Conservation (phyloP, 768 basidiomycete genomes). For the Suillus spraguei region DNA sequence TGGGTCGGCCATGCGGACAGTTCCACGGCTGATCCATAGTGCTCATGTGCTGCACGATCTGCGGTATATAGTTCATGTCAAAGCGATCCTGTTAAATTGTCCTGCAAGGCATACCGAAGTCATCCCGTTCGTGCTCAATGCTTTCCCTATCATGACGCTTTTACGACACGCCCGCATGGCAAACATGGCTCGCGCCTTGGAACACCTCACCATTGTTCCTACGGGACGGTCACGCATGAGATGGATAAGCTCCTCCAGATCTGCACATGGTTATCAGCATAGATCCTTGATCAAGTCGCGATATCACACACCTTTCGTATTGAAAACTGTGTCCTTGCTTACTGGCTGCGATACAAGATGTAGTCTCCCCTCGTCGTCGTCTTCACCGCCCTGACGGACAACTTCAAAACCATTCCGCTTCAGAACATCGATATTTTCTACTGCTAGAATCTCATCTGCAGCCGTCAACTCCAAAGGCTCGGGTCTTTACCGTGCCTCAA, state of each 20-base stretch:
- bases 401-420: conserved; percentile 91
- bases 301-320: conserved; percentile 69
- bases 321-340: conserved; percentile 90
- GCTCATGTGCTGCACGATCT: conserved; percentile 83
- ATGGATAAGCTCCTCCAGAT: conserved; percentile 91
- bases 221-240: conserved; percentile 76
- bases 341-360: conserved; percentile 82
- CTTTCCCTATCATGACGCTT: conserved; percentile 94
- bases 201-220: conserved; percentile 87
- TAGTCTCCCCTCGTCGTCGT: conserved; percentile 46
- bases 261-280: conserved; percentile 41
- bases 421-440: conserved; percentile 85
- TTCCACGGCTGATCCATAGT: conserved; percentile 88
- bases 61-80: conserved; percentile 3
- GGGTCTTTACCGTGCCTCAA: conserved; percentile 52
- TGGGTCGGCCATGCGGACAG: conserved; percentile 85
- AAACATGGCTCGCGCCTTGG: conserved; percentile 94
- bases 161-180: conserved; percentile 94
- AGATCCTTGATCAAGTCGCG: not conserved
- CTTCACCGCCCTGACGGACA: conserved; percentile 49
- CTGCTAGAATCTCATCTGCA: conserved; percentile 83
- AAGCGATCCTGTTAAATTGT: not conserved
- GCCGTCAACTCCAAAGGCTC: conserved; percentile 81
- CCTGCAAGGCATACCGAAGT: conserved; percentile 43
- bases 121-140: conserved; percentile 82